These are phyloP conservation scores for Blastobotrys arbuscula DNA, from an alignment of 1,139 yeast species.

Conservation along the genomic window DNA sequence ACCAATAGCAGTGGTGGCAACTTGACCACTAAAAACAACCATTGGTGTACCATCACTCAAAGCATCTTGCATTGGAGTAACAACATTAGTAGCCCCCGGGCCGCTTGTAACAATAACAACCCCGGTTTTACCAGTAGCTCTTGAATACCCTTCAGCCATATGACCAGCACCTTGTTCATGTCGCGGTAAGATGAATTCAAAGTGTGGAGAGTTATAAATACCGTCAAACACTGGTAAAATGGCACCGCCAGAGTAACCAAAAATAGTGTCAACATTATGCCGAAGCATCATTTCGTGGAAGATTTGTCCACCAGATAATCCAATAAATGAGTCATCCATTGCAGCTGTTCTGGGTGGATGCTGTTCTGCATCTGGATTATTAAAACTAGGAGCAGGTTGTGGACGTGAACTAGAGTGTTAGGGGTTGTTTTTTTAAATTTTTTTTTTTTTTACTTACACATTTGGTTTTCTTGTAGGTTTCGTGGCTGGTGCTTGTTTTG, in stretches of 20 bases:
- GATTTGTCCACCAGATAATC: constrained; percentile 94
- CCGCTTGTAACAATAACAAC: constrained; percentile 97
- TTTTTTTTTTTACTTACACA: constrained; percentile 2
- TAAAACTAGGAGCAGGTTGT: constrained; percentile 49
- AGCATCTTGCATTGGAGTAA: constrained; percentile 97
- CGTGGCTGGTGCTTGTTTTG: constrained; percentile 3
- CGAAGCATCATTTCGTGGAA: constrained; percentile 98
- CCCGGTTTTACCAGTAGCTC: constrained; percentile 96
- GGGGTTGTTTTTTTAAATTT: neutral
- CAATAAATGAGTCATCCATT: constrained; percentile 61
- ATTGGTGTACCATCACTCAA: constrained; percentile 95
- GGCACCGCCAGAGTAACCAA: constrained; percentile 98
- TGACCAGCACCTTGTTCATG: constrained; percentile 99
- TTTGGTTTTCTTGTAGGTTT: constrained; percentile 4
- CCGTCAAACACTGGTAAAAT: constrained; percentile 97
- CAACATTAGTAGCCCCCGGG: constrained; percentile 97
- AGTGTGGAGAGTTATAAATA: constrained; percentile 82
- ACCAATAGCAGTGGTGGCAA: constrained; percentile 90
- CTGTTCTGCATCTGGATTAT: constrained; percentile 25
- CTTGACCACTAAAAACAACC: constrained; percentile 98
- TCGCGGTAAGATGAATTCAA: constrained; percentile 86
- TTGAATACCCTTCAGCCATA: constrained; percentile 99
- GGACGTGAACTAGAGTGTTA: constrained; percentile 34
- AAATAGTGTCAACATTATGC: constrained; percentile 89
- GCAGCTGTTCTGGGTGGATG: constrained; percentile 17